Percentiles rank a stretch among this genome's conserved stretches.
Conservation (phyloP, 208 protist species). For the Borovskyia barvae region DNA sequence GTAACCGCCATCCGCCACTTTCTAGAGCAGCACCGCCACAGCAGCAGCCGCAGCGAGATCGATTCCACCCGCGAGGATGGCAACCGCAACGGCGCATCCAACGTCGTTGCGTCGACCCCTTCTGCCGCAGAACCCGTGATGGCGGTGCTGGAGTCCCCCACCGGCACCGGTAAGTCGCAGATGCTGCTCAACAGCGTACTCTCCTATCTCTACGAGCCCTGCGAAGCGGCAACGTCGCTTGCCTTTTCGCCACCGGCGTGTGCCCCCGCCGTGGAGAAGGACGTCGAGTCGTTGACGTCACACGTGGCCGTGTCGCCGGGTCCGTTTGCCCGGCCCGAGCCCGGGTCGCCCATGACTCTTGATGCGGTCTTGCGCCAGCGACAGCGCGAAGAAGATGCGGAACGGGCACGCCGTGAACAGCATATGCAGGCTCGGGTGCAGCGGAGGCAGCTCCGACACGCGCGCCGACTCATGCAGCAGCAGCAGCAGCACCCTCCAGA, state of each 20-base stretch:
- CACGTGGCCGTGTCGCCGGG: too few relatives aligned
- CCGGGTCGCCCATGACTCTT: slow-evolving; percentile 16
- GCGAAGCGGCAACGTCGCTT: too few relatives aligned
- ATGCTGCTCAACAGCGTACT: slow-evolving; percentile 90
- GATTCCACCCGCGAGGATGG: not conserved
- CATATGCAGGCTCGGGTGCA: slow-evolving; percentile 20
- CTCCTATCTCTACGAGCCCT: slow-evolving; percentile 51
- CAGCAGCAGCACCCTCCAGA: slow-evolving; percentile 5
- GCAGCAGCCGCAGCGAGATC: not conserved
- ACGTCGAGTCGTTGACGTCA: too few relatives aligned
- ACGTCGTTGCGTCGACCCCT: not conserved
- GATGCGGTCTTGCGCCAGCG: slow-evolving; percentile 25
- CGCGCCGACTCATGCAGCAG: slow-evolving; percentile 10
- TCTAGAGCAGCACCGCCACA: slow-evolving; percentile 14
- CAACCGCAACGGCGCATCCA: not conserved
- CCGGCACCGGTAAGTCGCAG: slow-evolving; percentile 95
- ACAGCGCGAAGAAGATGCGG: slow-evolving; percentile 30
- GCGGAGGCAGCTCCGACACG: slow-evolving; percentile 15
- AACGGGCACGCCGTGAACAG: slow-evolving; percentile 12
- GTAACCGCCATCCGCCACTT: slow-evolving; percentile 55
- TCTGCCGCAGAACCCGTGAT: slow-evolving; percentile 17
- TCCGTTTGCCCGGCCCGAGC: too few relatives aligned
- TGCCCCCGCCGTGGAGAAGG: too few relatives aligned
- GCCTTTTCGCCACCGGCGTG: too few relatives aligned
- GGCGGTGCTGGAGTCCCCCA: slow-evolving; percentile 94